These are phyloP conservation scores for Centella asiatica DNA, from an alignment of 129 eudicot genomes.

Conservation along the genomic window DNA sequence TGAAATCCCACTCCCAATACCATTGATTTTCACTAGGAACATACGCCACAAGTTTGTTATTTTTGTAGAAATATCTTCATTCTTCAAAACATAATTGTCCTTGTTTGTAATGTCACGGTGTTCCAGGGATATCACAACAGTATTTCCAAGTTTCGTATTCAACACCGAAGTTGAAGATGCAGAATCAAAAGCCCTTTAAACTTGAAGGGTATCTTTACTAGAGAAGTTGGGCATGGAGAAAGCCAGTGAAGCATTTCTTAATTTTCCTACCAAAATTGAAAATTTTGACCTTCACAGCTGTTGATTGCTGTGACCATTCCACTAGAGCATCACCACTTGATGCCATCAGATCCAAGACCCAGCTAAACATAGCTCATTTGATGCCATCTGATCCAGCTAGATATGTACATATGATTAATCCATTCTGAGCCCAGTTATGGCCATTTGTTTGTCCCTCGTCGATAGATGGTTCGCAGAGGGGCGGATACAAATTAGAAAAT, in stretches of 20 bases:
- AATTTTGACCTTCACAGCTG: not conserved
- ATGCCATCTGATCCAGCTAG: too few species aligned
- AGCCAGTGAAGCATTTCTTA: too few species aligned
- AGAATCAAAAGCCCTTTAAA: conserved; percentile 21
- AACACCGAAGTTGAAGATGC: conserved; percentile 70
- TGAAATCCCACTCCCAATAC: not conserved
- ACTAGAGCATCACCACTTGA: not conserved
- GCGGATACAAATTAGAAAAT: too few species aligned
- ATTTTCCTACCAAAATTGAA: not conserved
- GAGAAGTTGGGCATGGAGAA: not conserved
- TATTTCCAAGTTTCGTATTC: conserved; percentile 87
- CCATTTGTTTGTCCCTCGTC: too few species aligned
- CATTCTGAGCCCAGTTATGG: too few species aligned
- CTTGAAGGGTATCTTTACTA: not conserved
- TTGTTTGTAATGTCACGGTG: not conserved
- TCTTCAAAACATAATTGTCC: not conserved
- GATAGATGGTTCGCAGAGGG: too few species aligned
- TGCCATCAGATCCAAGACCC: not conserved
- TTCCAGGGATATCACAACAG: conserved; percentile 64
- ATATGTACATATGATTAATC: too few species aligned
- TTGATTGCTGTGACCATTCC: too few species aligned
- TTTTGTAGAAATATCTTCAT: too few species aligned
- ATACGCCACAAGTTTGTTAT: not conserved
- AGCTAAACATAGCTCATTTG: too few species aligned
- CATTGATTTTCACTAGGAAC: not conserved